Conservation (phyloP, 495 filamentous ascomycete species). For the Friedmanniomyces simplex region DNA sequence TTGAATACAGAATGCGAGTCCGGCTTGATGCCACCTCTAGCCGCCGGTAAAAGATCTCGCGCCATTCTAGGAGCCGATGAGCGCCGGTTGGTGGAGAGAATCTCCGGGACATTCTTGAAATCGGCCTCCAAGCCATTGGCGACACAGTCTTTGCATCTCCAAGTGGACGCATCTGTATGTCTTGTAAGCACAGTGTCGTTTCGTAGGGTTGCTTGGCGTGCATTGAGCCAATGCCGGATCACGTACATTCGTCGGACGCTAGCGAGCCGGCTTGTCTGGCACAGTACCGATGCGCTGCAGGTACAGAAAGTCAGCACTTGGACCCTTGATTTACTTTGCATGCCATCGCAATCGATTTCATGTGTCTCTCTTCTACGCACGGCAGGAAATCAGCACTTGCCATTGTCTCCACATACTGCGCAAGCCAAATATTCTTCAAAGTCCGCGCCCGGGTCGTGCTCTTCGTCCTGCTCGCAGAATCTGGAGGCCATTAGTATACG, state of each 20-base stretch:
- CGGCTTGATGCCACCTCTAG: constrained; percentile 57
- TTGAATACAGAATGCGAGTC: constrained; percentile 81
- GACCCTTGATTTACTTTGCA: constrained; percentile 17
- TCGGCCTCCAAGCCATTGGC: constrained; percentile 48
- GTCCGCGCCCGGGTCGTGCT: constrained; percentile 75
- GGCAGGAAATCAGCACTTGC: constrained; percentile 46
- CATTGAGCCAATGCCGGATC: neutral
- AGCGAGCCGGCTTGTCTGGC: constrained; percentile 70
- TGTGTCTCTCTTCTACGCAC: constrained; percentile 21
- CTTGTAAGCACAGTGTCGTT: constrained; percentile 10
- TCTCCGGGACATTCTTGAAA: constrained; percentile 28
- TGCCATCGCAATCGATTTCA: neutral
- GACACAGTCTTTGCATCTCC: constrained; percentile 74
- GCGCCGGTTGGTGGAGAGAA: constrained; percentile 24
- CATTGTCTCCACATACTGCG: constrained; percentile 72
- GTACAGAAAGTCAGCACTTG: constrained; percentile 30
- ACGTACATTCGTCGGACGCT: constrained; percentile 55
- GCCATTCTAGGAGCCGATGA: constrained; percentile 37
- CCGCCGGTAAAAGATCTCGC: constrained; percentile 65
- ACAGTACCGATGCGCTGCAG: constrained; percentile 84
- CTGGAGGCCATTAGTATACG: constrained; percentile 28
- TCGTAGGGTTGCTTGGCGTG: constrained; percentile 15
- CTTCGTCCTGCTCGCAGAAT: constrained; percentile 74
- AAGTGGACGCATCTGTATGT: constrained; percentile 47
- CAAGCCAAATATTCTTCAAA: constrained; percentile 81